Evolutionary conservation across 2,329 filamentous ascomycete species (phyloP), one percentile per base, ranked within the genome.

Genomic region (Sclerotinia subarctica): DNA sequence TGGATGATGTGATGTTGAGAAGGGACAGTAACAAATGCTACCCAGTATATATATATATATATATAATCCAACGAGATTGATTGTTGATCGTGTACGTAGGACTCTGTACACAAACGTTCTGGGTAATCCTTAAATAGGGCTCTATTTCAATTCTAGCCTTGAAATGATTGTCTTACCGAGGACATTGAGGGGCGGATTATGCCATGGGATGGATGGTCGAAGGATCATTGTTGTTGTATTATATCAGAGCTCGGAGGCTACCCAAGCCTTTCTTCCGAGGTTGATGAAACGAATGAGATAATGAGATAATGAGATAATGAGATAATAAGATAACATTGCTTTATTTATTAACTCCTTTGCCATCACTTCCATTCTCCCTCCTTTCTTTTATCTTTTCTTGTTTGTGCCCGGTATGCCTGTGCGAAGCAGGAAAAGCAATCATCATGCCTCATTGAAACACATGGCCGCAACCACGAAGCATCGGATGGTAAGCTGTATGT

Each of bases 221-320:
- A n/a, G n/a, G n/a, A 58, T 58, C 17, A 32, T 60, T 47, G 57
- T 26, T 32, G 29, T 24, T 60, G 26, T n/a, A 47, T 32, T n/a
- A 21, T 59, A 47, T 44, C 24, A 46, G 46, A 59, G 57, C 57
- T 59, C 57, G 53, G 53, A 57, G 53, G n/a, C 10, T 21, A 21
- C 53, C 32, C 29, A 54, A 32, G 52, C 32, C 19, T 38, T 56
- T 24, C 32, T 38, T 35, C 29, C 53, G 35, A 38, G 32, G 21
- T 24, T 38, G 53, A 56, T 56, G 32, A 17, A 56, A 32, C 53
- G 21, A 24, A 38, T n/a, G 19, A 38, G 29, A 29, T n/a, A n/a
- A n/a, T n/a, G n/a, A n/a, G n/a, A n/a, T n/a, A n/a, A n/a, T n/a
- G n/a, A n/a, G n/a, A n/a, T n/a, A n/a, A n/a, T n/a, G n/a, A n/a